Evolutionary conservation across 306 rosid species (phyloP).

Genomic region (Medicago lupulina): DNA sequence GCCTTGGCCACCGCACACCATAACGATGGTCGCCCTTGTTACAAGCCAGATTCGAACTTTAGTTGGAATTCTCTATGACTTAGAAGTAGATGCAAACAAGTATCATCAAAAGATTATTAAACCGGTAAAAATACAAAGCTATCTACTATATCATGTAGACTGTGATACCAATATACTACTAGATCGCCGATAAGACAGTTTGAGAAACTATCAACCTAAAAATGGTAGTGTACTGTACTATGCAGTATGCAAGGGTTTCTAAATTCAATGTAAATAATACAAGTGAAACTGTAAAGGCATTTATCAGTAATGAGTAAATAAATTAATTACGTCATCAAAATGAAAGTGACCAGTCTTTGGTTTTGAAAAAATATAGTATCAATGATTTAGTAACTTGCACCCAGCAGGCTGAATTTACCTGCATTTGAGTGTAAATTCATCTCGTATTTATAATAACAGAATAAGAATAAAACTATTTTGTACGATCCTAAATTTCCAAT

Average conservation of each 20-base stretch:
- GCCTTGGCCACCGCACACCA: no score
- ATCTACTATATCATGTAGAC: no score
- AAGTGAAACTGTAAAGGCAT: background rate
- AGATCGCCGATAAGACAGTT: no score
- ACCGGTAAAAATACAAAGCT: no score
- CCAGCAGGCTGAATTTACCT: background rate
- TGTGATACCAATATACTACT: no score
- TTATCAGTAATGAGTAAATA: slow-evolving; percentile 5
- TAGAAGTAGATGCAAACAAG: no score
- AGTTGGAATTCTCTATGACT: no score
- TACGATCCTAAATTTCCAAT: background rate
- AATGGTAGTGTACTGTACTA: no score
- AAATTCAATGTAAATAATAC: background rate
- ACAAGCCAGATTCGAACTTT: no score
- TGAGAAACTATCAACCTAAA: no score
- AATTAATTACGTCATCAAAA: slow-evolving; percentile 8
- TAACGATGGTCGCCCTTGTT: no score
- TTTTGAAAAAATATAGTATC: background rate
- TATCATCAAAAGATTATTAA: no score
- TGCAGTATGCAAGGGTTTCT: background rate
- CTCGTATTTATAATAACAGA: background rate
- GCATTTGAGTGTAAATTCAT: background rate
- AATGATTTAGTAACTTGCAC: background rate
- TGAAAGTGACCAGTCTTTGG: background rate
- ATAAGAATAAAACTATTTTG: background rate